These are phyloP conservation scores for Leptographium radiaticola DNA, from an alignment of 2,329 filamentous ascomycete species.

Conservation along the genomic window DNA sequence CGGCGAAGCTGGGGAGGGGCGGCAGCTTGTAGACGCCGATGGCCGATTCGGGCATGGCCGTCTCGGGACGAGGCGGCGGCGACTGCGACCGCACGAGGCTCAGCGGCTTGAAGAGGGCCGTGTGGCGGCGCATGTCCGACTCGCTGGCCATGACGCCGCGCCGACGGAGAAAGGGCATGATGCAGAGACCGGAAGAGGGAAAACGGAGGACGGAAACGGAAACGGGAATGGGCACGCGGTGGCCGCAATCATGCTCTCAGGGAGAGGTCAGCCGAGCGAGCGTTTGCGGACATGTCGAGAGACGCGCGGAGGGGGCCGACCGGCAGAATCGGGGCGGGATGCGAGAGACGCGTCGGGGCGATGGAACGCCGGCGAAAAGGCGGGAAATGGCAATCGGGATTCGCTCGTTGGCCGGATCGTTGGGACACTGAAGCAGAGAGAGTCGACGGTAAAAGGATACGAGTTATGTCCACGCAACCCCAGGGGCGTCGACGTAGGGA, in stretches of 20 bases:
- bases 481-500: too few species aligned
- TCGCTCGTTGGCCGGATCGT: too few species aligned
- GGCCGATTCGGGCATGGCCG: slow-evolving; percentile 8
- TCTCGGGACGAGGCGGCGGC: not conserved
- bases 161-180: slow-evolving; percentile 49
- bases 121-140: slow-evolving; percentile 43
- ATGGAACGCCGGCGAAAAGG: too few species aligned
- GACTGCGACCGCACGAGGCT: slow-evolving; percentile 9
- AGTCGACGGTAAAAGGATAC: too few species aligned
- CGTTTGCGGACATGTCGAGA: too few species aligned
- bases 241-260: not conserved
- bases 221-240: not conserved
- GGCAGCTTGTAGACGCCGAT: not conserved
- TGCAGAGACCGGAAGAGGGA: slow-evolving; percentile 15
- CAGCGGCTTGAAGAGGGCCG: slow-evolving; percentile 19
- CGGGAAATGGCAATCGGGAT: too few species aligned
- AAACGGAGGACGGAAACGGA: not conserved
- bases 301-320: not conserved
- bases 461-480: too few species aligned
- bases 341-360: too few species aligned
- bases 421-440: too few species aligned
- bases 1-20: not conserved
- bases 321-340: not conserved
- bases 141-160: slow-evolving; percentile 48
- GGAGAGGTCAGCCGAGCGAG: too few species aligned